Conservation (phyloP, 1,284 basidiomycete genomes). For the Macrocystidia cucumis region DNA sequence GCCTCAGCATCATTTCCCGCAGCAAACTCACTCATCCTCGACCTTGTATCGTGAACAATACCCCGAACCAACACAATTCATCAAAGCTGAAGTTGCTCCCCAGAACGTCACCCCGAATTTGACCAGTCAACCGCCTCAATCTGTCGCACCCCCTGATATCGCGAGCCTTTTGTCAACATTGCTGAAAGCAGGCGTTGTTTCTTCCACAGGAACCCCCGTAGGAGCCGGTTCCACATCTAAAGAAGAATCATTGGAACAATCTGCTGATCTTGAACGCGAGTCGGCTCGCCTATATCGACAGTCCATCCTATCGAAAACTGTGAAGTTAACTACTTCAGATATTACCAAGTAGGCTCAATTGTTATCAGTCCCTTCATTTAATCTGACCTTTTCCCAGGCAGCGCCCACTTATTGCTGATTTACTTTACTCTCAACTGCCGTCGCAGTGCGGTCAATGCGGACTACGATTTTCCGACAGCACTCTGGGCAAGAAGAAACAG, state of each 20-base stretch:
- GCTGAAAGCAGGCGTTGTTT: slow-evolving; percentile 69
- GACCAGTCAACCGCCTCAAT: slow-evolving; percentile 20
- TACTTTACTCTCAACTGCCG: slow-evolving; percentile 72
- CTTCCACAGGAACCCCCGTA: slow-evolving; percentile 41
- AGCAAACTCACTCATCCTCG: slow-evolving; percentile 16
- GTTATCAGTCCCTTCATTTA: slow-evolving; percentile 3
- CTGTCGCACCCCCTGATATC: slow-evolving; percentile 33
- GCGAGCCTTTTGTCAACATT: slow-evolving; percentile 57
- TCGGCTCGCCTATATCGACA: slow-evolving; percentile 58
- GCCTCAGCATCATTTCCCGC: slow-evolving; percentile 9
- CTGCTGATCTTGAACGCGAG: slow-evolving; percentile 38
- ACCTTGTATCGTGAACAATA: slow-evolving; percentile 7
- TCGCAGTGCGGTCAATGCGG: slow-evolving; percentile 94
- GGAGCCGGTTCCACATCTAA: slow-evolving; percentile 37
- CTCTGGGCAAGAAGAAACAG: slow-evolving; percentile 68
- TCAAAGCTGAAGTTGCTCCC: slow-evolving; percentile 16
- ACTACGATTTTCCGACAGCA: slow-evolving; percentile 73
- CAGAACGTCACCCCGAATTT: slow-evolving; percentile 15
- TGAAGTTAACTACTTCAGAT: slow-evolving; percentile 66
- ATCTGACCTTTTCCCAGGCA: slow-evolving; percentile 34
- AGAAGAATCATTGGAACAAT: slow-evolving; percentile 28
- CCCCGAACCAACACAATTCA: slow-evolving; percentile 7
- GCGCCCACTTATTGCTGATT: slow-evolving; percentile 49
- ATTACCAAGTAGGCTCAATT: slow-evolving; percentile 55
- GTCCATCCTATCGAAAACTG: slow-evolving; percentile 58